A percentile compares a stretch with the other conserved stretches of the same genome.
Conservation (phyloP, 495 filamentous ascomycete species). For the Pyrenopolyporus hunteri region DNA sequence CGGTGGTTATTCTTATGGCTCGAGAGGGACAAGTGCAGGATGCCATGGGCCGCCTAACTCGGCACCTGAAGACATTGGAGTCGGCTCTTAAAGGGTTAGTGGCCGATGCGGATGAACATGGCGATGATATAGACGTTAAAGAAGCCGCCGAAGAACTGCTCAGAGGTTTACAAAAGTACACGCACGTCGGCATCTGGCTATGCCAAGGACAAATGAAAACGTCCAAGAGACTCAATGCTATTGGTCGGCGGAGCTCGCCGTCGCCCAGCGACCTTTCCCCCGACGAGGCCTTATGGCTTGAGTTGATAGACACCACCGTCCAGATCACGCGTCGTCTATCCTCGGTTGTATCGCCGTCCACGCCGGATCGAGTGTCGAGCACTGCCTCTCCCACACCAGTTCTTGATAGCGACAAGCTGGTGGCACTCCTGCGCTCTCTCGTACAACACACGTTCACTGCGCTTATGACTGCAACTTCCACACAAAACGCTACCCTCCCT, state of each 20-base stretch:
- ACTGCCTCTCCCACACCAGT: constrained; percentile 16
- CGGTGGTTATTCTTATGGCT: constrained; percentile 88
- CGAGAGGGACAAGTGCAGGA: constrained; percentile 83
- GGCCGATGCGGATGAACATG: constrained; percentile 51
- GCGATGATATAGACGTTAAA: constrained; percentile 57
- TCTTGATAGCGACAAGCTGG: constrained; percentile 62
- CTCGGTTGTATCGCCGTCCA: constrained; percentile 34
- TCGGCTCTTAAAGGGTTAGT: constrained; percentile 78
- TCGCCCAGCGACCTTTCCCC: constrained; percentile 68
- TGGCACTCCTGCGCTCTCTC: constrained; percentile 69
- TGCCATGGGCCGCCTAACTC: constrained; percentile 83
- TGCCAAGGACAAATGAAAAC: constrained; percentile 88
- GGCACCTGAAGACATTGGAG: constrained; percentile 78
- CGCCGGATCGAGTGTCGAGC: constrained; percentile 37
- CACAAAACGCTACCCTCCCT: constrained; percentile 41
- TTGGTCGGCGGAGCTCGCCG: constrained; percentile 53
- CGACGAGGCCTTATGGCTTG: constrained; percentile 88
- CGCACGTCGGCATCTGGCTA: constrained; percentile 90
- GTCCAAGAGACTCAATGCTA: constrained; percentile 44
- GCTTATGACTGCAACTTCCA: constrained; percentile 73
- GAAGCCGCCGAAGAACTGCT: constrained; percentile 66
- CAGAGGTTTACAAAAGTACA: constrained; percentile 82
- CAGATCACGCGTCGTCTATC: constrained; percentile 71
- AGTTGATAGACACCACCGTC: constrained; percentile 84
- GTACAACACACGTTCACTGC: constrained; percentile 93